Evolutionary conservation across 805 yeast species (phyloP), one percentile per base, ranked within the genome.

Genomic region (Brettanomyces naardenensis): DNA sequence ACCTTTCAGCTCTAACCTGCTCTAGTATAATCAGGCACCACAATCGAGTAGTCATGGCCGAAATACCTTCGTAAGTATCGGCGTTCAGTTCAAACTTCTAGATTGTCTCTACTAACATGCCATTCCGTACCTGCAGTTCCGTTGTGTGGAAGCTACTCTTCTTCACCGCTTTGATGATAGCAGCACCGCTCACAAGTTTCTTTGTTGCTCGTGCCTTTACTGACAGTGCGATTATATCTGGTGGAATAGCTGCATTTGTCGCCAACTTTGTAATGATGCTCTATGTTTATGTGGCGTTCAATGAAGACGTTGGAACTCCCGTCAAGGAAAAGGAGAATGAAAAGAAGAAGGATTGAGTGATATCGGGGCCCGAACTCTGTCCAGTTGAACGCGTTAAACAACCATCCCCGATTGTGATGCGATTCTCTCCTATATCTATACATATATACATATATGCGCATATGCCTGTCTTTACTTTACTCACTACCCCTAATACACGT

Each of bases 251-350:
- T 27, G 92, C 92, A 3, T 65, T 75, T 14, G 73, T 74, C 40
- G 92, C 92, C 20, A 84, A 84, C 52, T 60, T 78, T 5, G 92
- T 84, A 17, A 62, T 84, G 46, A 72, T 83, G 37, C 84, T 82
- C 1, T 84, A 80, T 51, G 76, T 84, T 25, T 66, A 80, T 14
- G 82, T 73, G 42, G 92, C 94, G 1, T 83, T 83, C 59, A 70
- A 69, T 18, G 94, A 84, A 53, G 81, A 80, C 3, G 49, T 56
- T 4, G 54, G 48, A 18, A 62, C 61, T 36, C 62, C 70, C 43
- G 65, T 66, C 44, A 61, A 65, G 35, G 66, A 66, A 26, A 42
- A 43, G 37, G 45, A 48, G 19, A 44, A 39, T 25, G 21, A 20
- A 14, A 32, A 32, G 5, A 32, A 32, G 21, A 19, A 32, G 19